Evolutionary conservation across 2,329 filamentous ascomycete genomes (phyloP).

Genomic region (Sporothrix brasiliensis): DNA sequence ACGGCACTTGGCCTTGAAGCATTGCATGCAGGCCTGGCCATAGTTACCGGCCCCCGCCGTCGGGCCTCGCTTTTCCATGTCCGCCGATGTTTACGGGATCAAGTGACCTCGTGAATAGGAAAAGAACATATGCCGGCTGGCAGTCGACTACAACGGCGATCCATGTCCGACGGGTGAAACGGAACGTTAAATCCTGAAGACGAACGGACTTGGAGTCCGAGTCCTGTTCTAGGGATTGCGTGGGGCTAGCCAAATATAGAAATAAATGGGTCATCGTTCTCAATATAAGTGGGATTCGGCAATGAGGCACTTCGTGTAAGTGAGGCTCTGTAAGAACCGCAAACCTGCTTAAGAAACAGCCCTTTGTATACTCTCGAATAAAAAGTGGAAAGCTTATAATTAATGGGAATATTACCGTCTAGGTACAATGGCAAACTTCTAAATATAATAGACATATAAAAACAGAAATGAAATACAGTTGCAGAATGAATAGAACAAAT

Average conservation of each 20-base stretch:
- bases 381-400: too few species aligned
- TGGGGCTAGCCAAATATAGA: neutral
- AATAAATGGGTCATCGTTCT: neutral
- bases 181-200: conserved; percentile 22
- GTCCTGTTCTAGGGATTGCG: neutral
- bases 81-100: neutral
- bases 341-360: too few species aligned
- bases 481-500: too few species aligned
- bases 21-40: conserved; percentile 31
- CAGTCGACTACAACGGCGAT: neutral
- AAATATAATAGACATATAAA: too few species aligned
- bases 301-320: neutral
- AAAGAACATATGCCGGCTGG: neutral
- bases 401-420: too few species aligned
- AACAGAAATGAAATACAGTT: too few species aligned
- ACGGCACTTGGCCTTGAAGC: conserved; percentile 32
- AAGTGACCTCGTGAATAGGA: neutral
- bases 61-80: conserved; percentile 23
- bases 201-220: conserved; percentile 27
- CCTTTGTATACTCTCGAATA: too few species aligned
- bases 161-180: conserved; percentile 12
- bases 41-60: conserved; percentile 23
- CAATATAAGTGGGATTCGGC: neutral
- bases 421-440: too few species aligned
- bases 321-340: too few species aligned